Evolutionary conservation across 129 eudicot genomes (phyloP).

Genomic region (Chrysanthemum lavandulifolium): DNA sequence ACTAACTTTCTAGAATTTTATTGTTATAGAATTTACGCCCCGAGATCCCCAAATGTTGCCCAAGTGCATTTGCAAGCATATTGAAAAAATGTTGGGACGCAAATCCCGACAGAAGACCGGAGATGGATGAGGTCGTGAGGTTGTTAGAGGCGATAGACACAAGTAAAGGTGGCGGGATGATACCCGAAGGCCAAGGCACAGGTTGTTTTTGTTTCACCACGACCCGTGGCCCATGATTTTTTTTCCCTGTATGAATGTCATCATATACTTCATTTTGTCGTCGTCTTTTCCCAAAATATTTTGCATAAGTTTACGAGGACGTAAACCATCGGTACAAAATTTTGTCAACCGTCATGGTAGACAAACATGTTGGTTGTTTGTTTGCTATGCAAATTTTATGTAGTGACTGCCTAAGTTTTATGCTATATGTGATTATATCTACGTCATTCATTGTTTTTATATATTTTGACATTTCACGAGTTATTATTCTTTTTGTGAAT

Average conservation of each 20-base stretch:
- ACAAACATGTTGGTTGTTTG: slow-evolving; percentile 22
- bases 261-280: slow-evolving; percentile 10
- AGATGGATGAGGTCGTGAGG: slow-evolving; percentile 92
- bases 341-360: slow-evolving; percentile 32
- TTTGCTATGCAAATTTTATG: slow-evolving; percentile 32
- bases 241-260: not conserved
- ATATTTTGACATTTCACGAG: not conserved
- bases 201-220: slow-evolving; percentile 70
- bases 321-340: slow-evolving; percentile 29
- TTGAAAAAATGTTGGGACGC: slow-evolving; percentile 92
- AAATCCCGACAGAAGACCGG: slow-evolving; percentile 77
- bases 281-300: not conserved
- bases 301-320: slow-evolving; percentile 37
- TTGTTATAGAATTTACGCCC: slow-evolving; percentile 70
- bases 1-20: not conserved
- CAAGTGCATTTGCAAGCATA: slow-evolving; percentile 65
- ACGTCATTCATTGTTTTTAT: not conserved
- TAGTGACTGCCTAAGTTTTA: slow-evolving; percentile 2
- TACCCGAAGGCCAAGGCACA: slow-evolving; percentile 70
- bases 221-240: slow-evolving; percentile 68
- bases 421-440: not conserved
- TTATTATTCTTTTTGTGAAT: slow-evolving; percentile 2
- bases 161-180: slow-evolving; percentile 94
- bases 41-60: slow-evolving; percentile 88
- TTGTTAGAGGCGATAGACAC: slow-evolving; percentile 84